A percentile compares a stretch with the other conserved stretches of the same genome.
phyloP scores from a whole-genome alignment of 495 filamentous ascomycete species.

The Podospora tetraspora region DNA sequence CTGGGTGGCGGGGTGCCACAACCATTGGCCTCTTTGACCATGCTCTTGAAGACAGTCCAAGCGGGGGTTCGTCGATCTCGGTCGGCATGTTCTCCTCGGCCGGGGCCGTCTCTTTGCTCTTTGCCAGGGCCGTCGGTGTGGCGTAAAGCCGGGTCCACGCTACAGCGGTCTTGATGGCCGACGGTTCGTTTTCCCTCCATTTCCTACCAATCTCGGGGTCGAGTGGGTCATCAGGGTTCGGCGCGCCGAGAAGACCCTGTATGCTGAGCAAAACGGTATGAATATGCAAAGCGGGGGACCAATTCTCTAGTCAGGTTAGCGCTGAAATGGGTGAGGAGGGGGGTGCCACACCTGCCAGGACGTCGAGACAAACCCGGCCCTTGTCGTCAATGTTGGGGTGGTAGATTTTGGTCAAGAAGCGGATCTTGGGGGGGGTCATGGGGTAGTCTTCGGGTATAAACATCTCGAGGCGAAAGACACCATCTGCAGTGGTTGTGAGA shows the following conservation, averaged over 20 bases:
- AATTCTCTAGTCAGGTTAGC: neutral
- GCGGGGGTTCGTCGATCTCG: no score
- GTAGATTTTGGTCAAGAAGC: neutral
- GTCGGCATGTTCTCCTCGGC: neutral
- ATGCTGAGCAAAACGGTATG: neutral
- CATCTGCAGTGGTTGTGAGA: neutral
- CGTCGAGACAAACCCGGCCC: neutral
- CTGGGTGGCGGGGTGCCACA: no score
- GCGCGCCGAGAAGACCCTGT: neutral
- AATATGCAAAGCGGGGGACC: neutral
- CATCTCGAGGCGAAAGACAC: neutral
- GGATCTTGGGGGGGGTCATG: neutral
- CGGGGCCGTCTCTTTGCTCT: no score
- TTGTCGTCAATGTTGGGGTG: neutral
- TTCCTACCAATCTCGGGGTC: neutral
- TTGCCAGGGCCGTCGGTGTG: neutral
- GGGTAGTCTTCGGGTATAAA: neutral
- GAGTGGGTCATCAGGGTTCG: neutral
- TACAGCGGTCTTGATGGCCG: neutral
- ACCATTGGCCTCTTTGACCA: no score
- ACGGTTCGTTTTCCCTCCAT: neutral
- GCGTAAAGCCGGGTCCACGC: neutral
- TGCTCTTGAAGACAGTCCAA: no score
- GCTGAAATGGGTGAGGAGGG: neutral
- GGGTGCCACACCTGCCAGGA: neutral